Percentiles rank a stretch among this genome's conserved stretches.
Conservation (phyloP, 345 rosid genomes). For the Mangifera indica region DNA sequence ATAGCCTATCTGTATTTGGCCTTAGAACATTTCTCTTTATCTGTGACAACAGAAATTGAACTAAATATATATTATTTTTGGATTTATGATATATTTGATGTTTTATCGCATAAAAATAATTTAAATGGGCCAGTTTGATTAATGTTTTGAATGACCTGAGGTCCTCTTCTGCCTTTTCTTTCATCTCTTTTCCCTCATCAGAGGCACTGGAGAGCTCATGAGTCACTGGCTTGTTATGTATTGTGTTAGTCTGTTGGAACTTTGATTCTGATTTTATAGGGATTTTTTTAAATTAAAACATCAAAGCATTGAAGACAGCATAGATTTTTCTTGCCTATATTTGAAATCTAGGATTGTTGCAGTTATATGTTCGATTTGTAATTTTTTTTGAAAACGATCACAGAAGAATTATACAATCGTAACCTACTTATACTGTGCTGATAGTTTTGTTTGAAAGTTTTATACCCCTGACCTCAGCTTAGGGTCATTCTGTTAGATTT, state of each 20-base stretch:
- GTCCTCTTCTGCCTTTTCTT: not conserved
- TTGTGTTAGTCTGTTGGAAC: not conserved
- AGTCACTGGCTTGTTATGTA: not conserved
- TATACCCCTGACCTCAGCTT: not conserved
- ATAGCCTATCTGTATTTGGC: not conserved
- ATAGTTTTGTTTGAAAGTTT: not conserved
- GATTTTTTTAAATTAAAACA: not conserved
- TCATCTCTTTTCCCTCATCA: not conserved
- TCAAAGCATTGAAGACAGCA: not conserved
- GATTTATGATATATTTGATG: not conserved
- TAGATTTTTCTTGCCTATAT: not conserved
- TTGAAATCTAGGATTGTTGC: not conserved
- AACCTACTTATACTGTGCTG: not conserved
- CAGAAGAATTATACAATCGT: not conserved
- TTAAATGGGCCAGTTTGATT: not conserved
- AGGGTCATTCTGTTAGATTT: not conserved
- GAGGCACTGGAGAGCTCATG: not conserved
- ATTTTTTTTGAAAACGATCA: not conserved
- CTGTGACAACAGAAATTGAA: slow-evolving; percentile 7
- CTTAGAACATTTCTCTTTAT: not conserved
- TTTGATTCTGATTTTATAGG: not conserved
- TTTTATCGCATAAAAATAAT: not conserved
- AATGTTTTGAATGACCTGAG: not conserved
- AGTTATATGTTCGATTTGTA: not conserved
- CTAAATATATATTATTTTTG: not conserved